These are phyloP conservation scores for Chaetomium sp. DNA, from an alignment of 2,329 filamentous ascomycete genomes.

Conservation along the genomic window DNA sequence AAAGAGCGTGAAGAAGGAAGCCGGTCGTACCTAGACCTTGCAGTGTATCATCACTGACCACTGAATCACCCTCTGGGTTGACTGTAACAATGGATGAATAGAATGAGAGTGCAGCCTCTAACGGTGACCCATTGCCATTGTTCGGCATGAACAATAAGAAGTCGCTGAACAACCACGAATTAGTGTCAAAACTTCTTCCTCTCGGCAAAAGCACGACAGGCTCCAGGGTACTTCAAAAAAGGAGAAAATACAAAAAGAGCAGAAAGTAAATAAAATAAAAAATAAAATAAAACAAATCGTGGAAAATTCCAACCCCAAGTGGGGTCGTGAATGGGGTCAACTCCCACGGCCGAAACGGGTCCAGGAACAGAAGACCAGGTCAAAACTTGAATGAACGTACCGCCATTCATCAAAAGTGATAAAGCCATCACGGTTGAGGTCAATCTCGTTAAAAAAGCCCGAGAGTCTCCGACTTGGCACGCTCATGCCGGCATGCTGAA, in stretches of 20 bases:
- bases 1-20: conserved; percentile 65
- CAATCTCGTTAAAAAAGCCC: conserved; percentile 83
- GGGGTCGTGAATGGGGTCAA: conserved; percentile 3
- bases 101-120: conserved; percentile 81
- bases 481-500: conserved; percentile 68
- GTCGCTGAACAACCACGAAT: conserved; percentile 51
- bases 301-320: conserved; percentile 6
- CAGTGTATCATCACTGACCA: conserved; percentile 83
- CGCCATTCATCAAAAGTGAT: conserved; percentile 96
- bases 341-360: background rate
- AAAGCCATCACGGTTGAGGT: conserved; percentile 77
- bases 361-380: conserved; percentile 13
- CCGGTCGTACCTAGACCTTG: conserved; percentile 86
- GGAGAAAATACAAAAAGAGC: background rate
- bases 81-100: conserved; percentile 85
- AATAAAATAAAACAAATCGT: background rate
- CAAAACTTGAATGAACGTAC: conserved; percentile 47
- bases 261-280: background rate
- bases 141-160: conserved; percentile 85
- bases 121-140: conserved; percentile 57
- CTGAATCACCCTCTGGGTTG: conserved; percentile 88
- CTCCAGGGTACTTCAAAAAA: background rate
- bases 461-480: conserved; percentile 72
- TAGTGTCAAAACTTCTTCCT: background rate
- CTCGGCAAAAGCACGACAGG: background rate